Percentiles rank a stretch among this genome's conserved stretches.
phyloP scores from a whole-genome alignment of 768 basidiomycete genomes.

The Gymnopilus dilepis region DNA sequence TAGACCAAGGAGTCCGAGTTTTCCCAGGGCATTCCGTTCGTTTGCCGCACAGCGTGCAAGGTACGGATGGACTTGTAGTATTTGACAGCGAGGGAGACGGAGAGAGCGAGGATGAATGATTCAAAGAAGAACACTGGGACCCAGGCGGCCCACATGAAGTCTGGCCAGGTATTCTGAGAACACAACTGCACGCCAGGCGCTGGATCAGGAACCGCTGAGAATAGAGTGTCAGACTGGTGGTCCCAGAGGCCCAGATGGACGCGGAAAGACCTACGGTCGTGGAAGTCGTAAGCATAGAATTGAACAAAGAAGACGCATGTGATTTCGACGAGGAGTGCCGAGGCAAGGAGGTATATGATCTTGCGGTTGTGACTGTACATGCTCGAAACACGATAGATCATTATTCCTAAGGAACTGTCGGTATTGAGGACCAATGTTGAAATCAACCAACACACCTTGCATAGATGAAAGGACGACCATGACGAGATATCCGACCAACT shows the following conservation, averaged over 20 bases:
- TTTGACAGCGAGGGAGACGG: constrained; percentile 6
- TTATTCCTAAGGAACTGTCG: constrained; percentile 11
- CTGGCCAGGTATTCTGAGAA: constrained; percentile 12
- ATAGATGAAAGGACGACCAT: constrained; percentile 7
- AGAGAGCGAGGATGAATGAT: constrained; percentile 10
- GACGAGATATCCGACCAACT: constrained; percentile 8
- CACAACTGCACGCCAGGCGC: constrained; percentile 18
- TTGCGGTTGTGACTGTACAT: constrained; percentile 20
- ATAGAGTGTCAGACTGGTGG: neutral
- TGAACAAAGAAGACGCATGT: constrained; percentile 12
- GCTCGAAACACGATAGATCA: constrained; percentile 20
- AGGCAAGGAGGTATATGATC: constrained; percentile 9
- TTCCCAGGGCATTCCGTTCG: neutral
- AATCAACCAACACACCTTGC: neutral
- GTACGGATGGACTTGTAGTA: constrained; percentile 3
- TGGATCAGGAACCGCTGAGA: constrained; percentile 16
- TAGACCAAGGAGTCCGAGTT: constrained; percentile 12
- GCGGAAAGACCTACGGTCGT: constrained; percentile 2
- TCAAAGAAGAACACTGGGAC: constrained; percentile 18
- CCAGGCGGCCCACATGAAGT: constrained; percentile 10
- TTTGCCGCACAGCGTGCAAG: neutral
- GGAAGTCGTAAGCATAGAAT: constrained; percentile 5
- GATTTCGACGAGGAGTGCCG: constrained; percentile 11
- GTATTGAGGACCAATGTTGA: neutral
- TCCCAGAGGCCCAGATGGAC: no score